These are phyloP conservation scores for Yamadazyma aaseri DNA, from an alignment of 1,139 yeast species.

Conservation along the genomic window DNA sequence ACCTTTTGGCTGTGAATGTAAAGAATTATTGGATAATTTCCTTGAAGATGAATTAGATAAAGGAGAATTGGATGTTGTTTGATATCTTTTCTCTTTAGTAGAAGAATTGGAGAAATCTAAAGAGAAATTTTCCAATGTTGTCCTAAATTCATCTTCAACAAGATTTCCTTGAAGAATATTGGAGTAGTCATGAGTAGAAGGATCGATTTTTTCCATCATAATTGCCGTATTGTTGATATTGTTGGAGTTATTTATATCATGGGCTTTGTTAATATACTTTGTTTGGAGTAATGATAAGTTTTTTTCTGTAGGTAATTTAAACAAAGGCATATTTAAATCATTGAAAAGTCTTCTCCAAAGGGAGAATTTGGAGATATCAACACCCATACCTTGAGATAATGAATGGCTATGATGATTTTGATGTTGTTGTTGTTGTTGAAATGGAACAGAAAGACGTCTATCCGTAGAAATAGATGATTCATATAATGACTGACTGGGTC, in stretches of 20 bases:
- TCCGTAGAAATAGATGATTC: slow-evolving; percentile 14
- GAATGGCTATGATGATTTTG: slow-evolving; percentile 6
- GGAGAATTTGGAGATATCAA: slow-evolving; percentile 14
- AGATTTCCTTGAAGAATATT: slow-evolving; percentile 31
- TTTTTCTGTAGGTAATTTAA: slow-evolving; percentile 40
- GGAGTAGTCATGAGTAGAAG: slow-evolving; percentile 35
- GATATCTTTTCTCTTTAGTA: slow-evolving; percentile 4
- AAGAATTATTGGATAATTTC: background rate
- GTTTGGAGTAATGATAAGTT: slow-evolving; percentile 28
- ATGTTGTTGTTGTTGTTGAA: background rate
- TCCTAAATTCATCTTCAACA: slow-evolving; percentile 29
- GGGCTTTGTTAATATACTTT: slow-evolving; percentile 21
- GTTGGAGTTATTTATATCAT: background rate
- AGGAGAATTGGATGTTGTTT: slow-evolving; percentile 1
- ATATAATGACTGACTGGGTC: slow-evolving; percentile 14
- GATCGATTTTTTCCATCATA: slow-evolving; percentile 6
- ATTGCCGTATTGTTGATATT: slow-evolving; percentile 1
- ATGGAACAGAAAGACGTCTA: slow-evolving; percentile 2
- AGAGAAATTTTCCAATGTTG: slow-evolving; percentile 32
- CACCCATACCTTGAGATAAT: slow-evolving; percentile 15
- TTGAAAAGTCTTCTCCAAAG: slow-evolving; percentile 31
- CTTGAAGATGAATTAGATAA: slow-evolving; percentile 1
- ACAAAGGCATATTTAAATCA: slow-evolving; percentile 41
- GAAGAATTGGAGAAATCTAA: slow-evolving; percentile 23
- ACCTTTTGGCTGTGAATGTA: slow-evolving; percentile 9